phyloP scores from a whole-genome alignment of 805 yeast genomes.

The Saccharomycopsis babjevae region DNA sequence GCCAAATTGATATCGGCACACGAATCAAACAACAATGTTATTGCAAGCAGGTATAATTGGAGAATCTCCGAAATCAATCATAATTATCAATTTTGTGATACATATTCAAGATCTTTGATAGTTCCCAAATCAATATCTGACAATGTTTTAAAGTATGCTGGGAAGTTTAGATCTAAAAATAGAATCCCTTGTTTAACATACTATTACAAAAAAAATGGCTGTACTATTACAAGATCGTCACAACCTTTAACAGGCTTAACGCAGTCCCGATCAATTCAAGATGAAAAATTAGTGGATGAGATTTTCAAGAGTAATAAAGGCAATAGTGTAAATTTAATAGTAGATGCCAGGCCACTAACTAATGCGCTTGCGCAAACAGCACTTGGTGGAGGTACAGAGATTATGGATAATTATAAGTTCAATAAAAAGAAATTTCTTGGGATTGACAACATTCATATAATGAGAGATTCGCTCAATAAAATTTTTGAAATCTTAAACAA shows the following conservation, averaged over 20 bases:
- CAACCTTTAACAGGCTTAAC: constrained; percentile 91
- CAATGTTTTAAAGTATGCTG: constrained; percentile 71
- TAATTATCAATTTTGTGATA: constrained; percentile 55
- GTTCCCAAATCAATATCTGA: constrained; percentile 78
- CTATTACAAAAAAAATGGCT: constrained; percentile 55
- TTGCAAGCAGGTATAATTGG: constrained; percentile 40
- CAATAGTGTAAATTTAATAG: constrained; percentile 48
- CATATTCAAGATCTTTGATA: constrained; percentile 61
- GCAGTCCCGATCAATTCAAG: constrained; percentile 82
- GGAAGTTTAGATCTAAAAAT: constrained; percentile 74
- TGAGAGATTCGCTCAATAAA: constrained; percentile 71
- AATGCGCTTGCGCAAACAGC: constrained; percentile 97
- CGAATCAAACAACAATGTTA: constrained; percentile 6
- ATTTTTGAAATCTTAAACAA: constrained; percentile 55
- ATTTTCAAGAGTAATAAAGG: constrained; percentile 50
- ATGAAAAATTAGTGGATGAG: constrained; percentile 71
- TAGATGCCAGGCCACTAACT: constrained; percentile 86
- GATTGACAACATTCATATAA: constrained; percentile 90
- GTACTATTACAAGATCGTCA: constrained; percentile 79
- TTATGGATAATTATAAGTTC: constrained; percentile 71
- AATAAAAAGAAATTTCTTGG: constrained; percentile 68
- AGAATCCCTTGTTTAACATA: constrained; percentile 79
- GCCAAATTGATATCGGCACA: constrained; percentile 12
- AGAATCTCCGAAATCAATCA: constrained; percentile 55
- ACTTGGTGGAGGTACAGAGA: constrained; percentile 95